Evolutionary conservation across 1,139 yeast genomes (phyloP).

Genomic region (Yamadazyma dendronema): DNA sequence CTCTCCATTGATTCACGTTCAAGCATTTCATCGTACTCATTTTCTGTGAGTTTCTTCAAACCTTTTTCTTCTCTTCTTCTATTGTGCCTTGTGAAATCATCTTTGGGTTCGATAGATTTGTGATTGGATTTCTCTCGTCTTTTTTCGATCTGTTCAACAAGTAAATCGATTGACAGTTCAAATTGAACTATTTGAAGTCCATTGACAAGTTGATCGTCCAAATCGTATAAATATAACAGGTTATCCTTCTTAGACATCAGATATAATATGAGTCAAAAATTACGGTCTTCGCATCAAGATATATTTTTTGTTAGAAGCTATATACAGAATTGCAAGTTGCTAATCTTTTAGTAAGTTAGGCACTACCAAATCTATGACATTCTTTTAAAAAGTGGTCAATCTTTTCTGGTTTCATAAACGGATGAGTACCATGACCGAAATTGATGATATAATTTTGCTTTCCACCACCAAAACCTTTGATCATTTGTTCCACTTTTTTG

Average conservation of each 20-base stretch:
- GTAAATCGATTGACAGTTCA: conserved; percentile 38
- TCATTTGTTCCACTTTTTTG: conserved; percentile 81
- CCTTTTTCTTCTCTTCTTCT: conserved; percentile 51
- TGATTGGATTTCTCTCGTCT: background rate
- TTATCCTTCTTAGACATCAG: conserved; percentile 2
- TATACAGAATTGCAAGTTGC: conserved; percentile 1
- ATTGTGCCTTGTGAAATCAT: conserved; percentile 63
- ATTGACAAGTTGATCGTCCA: conserved; percentile 40
- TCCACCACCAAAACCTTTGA: conserved; percentile 87
- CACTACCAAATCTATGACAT: conserved; percentile 73
- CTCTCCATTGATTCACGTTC: conserved; percentile 55
- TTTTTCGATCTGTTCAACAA: conserved; percentile 18
- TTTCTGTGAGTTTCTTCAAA: conserved; percentile 50
- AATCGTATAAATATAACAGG: conserved; percentile 53
- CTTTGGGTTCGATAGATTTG: conserved; percentile 11
- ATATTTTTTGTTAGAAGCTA: background rate
- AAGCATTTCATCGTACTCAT: conserved; percentile 56
- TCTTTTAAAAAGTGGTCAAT: conserved; percentile 81
- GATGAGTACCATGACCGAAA: conserved; percentile 98
- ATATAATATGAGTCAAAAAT: background rate
- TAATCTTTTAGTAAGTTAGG: conserved; percentile 4
- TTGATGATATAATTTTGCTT: conserved; percentile 87
- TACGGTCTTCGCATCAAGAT: conserved; percentile 2
- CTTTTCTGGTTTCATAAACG: conserved; percentile 92
- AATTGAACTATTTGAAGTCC: conserved; percentile 57